These are phyloP conservation scores for Margaritispora aquatica DNA, from an alignment of 495 filamentous ascomycete genomes.

Conservation along the genomic window DNA sequence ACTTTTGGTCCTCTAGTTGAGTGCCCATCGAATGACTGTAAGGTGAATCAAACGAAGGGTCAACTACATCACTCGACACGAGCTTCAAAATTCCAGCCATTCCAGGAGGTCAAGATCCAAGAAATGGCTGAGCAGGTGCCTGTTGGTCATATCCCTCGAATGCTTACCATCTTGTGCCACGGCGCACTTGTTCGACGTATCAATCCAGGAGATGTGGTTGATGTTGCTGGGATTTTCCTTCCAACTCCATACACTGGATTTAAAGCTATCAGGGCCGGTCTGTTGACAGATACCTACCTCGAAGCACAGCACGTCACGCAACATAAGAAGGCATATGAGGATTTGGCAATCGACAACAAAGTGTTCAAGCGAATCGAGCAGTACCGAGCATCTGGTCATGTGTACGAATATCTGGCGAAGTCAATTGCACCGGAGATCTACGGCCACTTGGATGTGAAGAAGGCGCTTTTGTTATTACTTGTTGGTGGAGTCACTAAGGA, in stretches of 20 bases:
- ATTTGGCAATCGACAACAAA: constrained; percentile 65
- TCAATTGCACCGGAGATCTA: constrained; percentile 98
- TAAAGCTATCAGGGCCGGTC: constrained; percentile 88
- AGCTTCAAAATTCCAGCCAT: constrained; percentile 93
- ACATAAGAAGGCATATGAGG: constrained; percentile 96
- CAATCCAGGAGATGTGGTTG: constrained; percentile 90
- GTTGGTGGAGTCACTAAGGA: constrained; percentile 96
- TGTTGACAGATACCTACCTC: constrained; percentile 93
- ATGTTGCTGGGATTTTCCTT: constrained; percentile 90
- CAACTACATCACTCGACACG: constrained; percentile 89
- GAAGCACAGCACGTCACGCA: constrained; percentile 90
- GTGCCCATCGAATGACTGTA: constrained; percentile 84
- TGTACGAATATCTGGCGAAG: constrained; percentile 89
- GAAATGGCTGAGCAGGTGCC: constrained; percentile 98
- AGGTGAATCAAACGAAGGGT: constrained; percentile 83
- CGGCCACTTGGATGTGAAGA: constrained; percentile 95
- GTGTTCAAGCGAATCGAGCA: constrained; percentile 76
- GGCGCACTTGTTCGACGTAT: constrained; percentile 77
- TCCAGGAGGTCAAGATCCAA: constrained; percentile 98
- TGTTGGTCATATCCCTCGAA: constrained; percentile 92
- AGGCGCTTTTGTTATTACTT: constrained; percentile 86
- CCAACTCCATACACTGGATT: constrained; percentile 98
- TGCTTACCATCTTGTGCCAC: constrained; percentile 82
- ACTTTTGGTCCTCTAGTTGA: constrained; percentile 79
- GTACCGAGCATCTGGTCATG: constrained; percentile 73